Evolutionary conservation across 352 stramenopile species (phyloP).

Genomic region (Globisporangium perplexum): DNA sequence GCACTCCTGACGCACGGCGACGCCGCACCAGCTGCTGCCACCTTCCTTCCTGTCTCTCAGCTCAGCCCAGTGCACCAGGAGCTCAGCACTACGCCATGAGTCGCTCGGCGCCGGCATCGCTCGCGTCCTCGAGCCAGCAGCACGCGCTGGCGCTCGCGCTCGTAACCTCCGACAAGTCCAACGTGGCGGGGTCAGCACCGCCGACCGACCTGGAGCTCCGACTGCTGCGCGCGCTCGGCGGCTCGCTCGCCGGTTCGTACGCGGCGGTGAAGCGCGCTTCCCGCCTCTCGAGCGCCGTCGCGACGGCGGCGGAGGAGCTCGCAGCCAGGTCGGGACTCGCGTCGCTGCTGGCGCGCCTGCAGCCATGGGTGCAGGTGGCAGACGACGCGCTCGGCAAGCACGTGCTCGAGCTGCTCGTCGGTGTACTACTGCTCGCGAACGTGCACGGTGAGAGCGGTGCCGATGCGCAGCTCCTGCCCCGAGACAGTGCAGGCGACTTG

Average conservation of each 20-base stretch:
- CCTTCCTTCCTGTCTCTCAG: no score
- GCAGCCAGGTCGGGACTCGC: constrained; percentile 33
- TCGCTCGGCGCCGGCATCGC: neutral
- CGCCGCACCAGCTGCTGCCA: no score
- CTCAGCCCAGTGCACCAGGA: no score
- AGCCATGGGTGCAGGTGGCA: constrained; percentile 42
- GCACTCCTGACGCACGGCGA: no score
- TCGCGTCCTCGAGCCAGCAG: neutral
- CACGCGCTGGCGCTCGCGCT: neutral
- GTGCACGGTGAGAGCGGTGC: constrained; percentile 12
- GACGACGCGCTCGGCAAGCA: constrained; percentile 58
- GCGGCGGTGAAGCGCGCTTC: constrained; percentile 42
- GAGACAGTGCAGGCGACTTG: constrained; percentile 1
- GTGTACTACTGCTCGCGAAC: constrained; percentile 41
- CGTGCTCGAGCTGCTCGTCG: constrained; percentile 50
- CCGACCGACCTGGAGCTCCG: constrained; percentile 46
- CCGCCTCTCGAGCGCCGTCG: constrained; percentile 36
- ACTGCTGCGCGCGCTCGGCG: constrained; percentile 47
- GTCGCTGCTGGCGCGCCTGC: constrained; percentile 31
- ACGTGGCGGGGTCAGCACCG: neutral
- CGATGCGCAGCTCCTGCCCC: neutral
- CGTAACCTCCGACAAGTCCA: neutral
- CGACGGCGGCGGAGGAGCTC: constrained; percentile 42
- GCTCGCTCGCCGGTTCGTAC: constrained; percentile 40
- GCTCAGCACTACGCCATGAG: no score